Conservation (phyloP, 2,329 filamentous ascomycete species). For the Stylonectria norvegica region DNA sequence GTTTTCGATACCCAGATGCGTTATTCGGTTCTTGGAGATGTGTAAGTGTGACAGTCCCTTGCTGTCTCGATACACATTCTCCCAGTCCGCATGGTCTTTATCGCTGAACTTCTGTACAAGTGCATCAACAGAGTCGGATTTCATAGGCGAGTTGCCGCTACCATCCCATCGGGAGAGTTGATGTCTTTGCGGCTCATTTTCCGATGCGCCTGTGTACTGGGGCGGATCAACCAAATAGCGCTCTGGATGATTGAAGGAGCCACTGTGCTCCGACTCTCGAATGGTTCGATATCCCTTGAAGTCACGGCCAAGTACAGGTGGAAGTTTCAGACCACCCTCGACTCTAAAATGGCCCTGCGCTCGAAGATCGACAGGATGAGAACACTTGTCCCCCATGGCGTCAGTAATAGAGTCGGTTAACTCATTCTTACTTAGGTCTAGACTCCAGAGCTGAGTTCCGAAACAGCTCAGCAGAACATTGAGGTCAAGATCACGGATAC, state of each 20-base stretch:
- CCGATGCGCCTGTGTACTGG: slow-evolving; percentile 22
- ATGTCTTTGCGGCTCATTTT: slow-evolving; percentile 15
- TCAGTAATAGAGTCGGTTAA: slow-evolving; percentile 45
- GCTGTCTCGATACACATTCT: slow-evolving; percentile 19
- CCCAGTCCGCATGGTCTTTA: slow-evolving; percentile 17
- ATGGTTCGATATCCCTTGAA: slow-evolving; percentile 45
- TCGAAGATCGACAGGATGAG: slow-evolving; percentile 32
- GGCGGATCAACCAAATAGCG: slow-evolving; percentile 50
- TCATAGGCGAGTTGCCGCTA: slow-evolving; percentile 18
- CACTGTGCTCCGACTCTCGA: slow-evolving; percentile 46
- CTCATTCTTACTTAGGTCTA: slow-evolving; percentile 52
- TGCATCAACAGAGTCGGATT: slow-evolving; percentile 29
- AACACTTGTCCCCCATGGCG: slow-evolving; percentile 28
- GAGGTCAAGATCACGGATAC: slow-evolving; percentile 40
- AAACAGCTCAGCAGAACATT: slow-evolving; percentile 33
- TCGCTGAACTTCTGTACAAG: slow-evolving; percentile 23
- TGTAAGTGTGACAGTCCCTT: slow-evolving; percentile 51
- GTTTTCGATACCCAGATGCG: slow-evolving; percentile 39
- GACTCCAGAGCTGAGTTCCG: slow-evolving; percentile 49
- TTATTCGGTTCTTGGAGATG: slow-evolving; percentile 49
- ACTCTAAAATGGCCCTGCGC: slow-evolving; percentile 38
- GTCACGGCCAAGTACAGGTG: slow-evolving; percentile 27
- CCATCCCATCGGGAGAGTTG: slow-evolving; percentile 33
- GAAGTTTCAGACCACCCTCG: slow-evolving; percentile 43
- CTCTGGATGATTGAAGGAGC: slow-evolving; percentile 42